Evolutionary conservation across 345 rosid genomes (phyloP), one percentile per base, ranked within the genome.

Genomic region (Eucalyptus melliodora): DNA sequence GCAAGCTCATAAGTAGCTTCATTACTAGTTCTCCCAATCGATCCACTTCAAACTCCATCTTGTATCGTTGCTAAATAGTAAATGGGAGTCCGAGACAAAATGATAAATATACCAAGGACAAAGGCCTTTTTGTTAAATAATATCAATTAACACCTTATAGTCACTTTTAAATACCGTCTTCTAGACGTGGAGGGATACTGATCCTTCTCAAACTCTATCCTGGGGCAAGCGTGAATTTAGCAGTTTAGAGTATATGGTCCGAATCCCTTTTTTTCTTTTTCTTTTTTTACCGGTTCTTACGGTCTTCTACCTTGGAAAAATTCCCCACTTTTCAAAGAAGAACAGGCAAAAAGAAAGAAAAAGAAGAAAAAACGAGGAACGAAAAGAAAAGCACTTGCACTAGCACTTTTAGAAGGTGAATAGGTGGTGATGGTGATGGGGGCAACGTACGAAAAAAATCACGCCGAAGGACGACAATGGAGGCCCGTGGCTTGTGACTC

Each of bases 41-140:
- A 53, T 19, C 24, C 24, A 53, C 4, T 53, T 53, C 24, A 53
- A 53, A 53, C 2, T 53, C 2, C 11, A 53, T 53, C 24, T 19
- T 19, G 5, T 0, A 19, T 21, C 2, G 1, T 53, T 53, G 11
- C 59, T 53, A 21, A 53, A 21, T 53, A 53, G 59, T 53, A 53
- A 53, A 53, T 2, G 59, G 59, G 11, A 53, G 59, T 21, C 26
- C 11, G 0, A 53, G 26, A 53, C 0, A 5, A 21, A 53, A 1
- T 1, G 11, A 53, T 53, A 0, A 53, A 53, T 53, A 53, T 53
- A 53, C 11, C 24, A 21, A 8, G 26, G 26, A 9, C 1, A 21
- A 53, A 53, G 0, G 2, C 1, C 2, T 21, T 53, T 53, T 53
- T 53, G 0, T 53, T 53, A 0, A 53, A 53, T 53, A 53, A 53